A percentile compares a stretch with the other conserved stretches of the same genome.
Conservation (phyloP, 108 stramenopile species). For the Cyclotella baltica region DNA sequence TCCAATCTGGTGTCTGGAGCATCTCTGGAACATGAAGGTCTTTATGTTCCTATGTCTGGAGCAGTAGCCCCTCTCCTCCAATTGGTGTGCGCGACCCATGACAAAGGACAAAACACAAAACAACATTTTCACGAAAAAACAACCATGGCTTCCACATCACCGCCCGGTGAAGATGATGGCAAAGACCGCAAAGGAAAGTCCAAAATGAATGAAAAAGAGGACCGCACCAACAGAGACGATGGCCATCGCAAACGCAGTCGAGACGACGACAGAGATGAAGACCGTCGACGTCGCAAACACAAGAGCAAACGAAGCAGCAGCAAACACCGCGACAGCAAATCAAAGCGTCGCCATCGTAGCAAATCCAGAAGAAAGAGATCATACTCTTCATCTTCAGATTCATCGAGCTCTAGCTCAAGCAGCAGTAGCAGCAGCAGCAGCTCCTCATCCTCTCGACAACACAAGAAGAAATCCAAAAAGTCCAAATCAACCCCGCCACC, state of each 20-base stretch:
- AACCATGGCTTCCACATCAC: not conserved
- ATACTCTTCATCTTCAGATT: conserved; percentile 19
- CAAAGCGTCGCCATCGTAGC: conserved; percentile 23
- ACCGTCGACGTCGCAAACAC: conserved; percentile 14
- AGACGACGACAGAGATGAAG: conserved; percentile 19
- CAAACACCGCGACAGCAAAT: conserved; percentile 27
- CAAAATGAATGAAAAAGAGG: not conserved
- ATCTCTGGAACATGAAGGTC: too few species aligned
- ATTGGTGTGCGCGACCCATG: too few species aligned
- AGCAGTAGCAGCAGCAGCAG: conserved; percentile 39
- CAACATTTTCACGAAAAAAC: not conserved
- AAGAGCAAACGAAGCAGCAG: conserved; percentile 18
- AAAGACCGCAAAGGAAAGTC: not conserved
- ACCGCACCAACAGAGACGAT: not conserved
- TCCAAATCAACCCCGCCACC: conserved; percentile 20
- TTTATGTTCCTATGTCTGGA: too few species aligned
- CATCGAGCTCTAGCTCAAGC: conserved; percentile 30
- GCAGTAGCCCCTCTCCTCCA: too few species aligned
- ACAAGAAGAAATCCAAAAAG: conserved; percentile 45
- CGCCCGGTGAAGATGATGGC: not conserved
- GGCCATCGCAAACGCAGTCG: conserved; percentile 13
- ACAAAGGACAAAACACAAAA: too few species aligned
- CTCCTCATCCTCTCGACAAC: conserved; percentile 22
- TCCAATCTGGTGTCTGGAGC: too few species aligned
- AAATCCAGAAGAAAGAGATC: conserved; percentile 35